These are phyloP conservation scores for Thielaviopsis ethacetica DNA, from an alignment of 2,329 filamentous ascomycete genomes.

Conservation along the genomic window DNA sequence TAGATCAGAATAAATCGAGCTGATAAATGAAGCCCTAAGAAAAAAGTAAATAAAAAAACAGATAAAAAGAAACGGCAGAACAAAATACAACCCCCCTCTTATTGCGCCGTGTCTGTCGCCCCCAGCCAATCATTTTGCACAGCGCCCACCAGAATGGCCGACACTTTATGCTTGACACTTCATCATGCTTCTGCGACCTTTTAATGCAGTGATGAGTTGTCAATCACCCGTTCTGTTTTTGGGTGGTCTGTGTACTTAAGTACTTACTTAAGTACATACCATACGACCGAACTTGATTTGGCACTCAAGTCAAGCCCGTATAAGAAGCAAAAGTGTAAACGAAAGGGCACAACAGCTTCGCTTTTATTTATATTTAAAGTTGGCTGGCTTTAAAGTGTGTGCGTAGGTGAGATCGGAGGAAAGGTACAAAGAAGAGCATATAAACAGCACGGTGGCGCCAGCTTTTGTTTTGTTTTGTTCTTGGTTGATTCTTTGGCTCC, in stretches of 20 bases:
- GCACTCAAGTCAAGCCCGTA: not conserved
- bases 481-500: slow-evolving; percentile 1
- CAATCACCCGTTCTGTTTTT: slow-evolving; percentile 21
- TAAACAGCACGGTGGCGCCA: not conserved
- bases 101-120: not conserved
- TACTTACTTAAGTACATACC: slow-evolving; percentile 5
- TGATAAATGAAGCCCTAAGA: not conserved
- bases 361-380: not conserved
- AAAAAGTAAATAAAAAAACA: not conserved
- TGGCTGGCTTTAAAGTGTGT: not conserved
- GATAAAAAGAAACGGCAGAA: not conserved
- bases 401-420: not conserved
- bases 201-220: slow-evolving; percentile 32
- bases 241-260: slow-evolving; percentile 27
- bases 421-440: not conserved
- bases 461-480: not conserved
- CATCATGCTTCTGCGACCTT: slow-evolving; percentile 32
- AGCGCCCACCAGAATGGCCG: not conserved
- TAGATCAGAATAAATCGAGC: too few relatives aligned
- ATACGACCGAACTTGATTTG: not conserved
- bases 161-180: not conserved
- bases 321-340: not conserved
- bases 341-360: not conserved
- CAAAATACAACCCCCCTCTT: not conserved
- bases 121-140: not conserved